phyloP scores from a whole-genome alignment of 805 yeast species.

The Pichia californica region DNA sequence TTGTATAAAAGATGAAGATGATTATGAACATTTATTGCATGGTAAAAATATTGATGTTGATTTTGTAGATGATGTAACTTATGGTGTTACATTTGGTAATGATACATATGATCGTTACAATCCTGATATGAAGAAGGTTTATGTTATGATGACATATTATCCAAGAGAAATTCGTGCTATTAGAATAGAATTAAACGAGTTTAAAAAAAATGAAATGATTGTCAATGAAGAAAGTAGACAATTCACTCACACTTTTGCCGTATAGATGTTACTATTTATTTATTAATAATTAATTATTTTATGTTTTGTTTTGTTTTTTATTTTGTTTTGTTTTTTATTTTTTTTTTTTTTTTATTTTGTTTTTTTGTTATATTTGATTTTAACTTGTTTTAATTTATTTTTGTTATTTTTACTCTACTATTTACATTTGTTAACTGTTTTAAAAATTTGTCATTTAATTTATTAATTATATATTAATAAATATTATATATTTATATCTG shows the following conservation, averaged over 20 bases:
- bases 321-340: not conserved
- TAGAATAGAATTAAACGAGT: conserved; percentile 58
- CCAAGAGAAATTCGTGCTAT: conserved; percentile 47
- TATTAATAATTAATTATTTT: too few relatives aligned
- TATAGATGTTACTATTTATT: conserved; percentile 9
- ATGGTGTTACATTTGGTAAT: conserved; percentile 49
- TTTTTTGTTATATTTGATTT: conserved; percentile 1
- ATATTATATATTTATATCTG: not conserved
- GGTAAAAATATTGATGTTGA: conserved; percentile 8
- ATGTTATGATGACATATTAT: conserved; percentile 38
- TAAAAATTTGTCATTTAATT: too few relatives aligned
- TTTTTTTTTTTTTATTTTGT: not conserved
- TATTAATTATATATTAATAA: too few relatives aligned
- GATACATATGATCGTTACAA: conserved; percentile 49
- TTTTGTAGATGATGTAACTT: conserved; percentile 41
- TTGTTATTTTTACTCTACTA: too few relatives aligned
- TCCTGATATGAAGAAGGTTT: conserved; percentile 41
- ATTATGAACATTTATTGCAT: not conserved
- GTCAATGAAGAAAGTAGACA: conserved; percentile 56
- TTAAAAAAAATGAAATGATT: conserved; percentile 56
- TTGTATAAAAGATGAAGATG: conserved; percentile 8
- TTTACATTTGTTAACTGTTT: too few relatives aligned
- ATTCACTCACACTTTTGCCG: conserved; percentile 61
- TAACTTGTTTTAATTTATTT: not conserved
- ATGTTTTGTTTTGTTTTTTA: not conserved